A percentile compares a stretch with the other conserved stretches of the same genome.
Conservation (phyloP, 805 yeast species). For the Starmerella asiatica region DNA sequence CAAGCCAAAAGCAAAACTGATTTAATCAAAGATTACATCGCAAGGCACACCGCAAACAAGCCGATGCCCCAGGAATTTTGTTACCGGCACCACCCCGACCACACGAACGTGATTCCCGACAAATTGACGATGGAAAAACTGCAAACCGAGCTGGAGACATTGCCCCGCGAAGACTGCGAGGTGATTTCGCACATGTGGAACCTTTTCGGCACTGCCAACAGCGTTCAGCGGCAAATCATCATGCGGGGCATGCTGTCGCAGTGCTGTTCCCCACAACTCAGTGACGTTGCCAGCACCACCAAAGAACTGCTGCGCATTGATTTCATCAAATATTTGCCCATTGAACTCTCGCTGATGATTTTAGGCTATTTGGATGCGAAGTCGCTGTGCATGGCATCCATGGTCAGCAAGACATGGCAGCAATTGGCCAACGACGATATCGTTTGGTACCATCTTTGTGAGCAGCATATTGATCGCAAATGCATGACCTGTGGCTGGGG, state of each 20-base stretch:
- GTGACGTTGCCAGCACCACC: conserved; percentile 71
- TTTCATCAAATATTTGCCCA: conserved; percentile 71
- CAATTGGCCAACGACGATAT: conserved; percentile 85
- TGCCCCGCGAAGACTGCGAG: conserved; percentile 54
- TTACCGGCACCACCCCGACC: conserved; percentile 74
- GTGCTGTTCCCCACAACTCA: conserved; percentile 90
- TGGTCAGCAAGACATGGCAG: conserved; percentile 80
- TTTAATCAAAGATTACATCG: conserved; percentile 16
- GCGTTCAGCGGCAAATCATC: conserved; percentile 56
- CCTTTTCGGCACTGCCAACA: conserved; percentile 61
- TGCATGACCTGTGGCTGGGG: conserved; percentile 99
- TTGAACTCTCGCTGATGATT: conserved; percentile 71
- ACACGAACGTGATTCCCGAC: conserved; percentile 16
- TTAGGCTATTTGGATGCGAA: conserved; percentile 83
- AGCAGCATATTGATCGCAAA: conserved; percentile 92
- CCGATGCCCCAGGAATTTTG: conserved; percentile 37
- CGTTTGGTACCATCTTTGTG: conserved; percentile 98
- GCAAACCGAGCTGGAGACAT: conserved; percentile 35
- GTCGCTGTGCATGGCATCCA: conserved; percentile 88
- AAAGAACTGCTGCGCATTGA: conserved; percentile 72
- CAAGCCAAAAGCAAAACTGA: conserved; percentile 9
- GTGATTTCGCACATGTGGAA: conserved; percentile 77
- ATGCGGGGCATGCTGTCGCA: conserved; percentile 73
- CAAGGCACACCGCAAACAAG: conserved; percentile 15
- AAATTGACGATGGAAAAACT: conserved; percentile 58